Base-by-base conservation (phyloP, 345 rosid species). In the Eucalyptus lansdowneana region DNA sequence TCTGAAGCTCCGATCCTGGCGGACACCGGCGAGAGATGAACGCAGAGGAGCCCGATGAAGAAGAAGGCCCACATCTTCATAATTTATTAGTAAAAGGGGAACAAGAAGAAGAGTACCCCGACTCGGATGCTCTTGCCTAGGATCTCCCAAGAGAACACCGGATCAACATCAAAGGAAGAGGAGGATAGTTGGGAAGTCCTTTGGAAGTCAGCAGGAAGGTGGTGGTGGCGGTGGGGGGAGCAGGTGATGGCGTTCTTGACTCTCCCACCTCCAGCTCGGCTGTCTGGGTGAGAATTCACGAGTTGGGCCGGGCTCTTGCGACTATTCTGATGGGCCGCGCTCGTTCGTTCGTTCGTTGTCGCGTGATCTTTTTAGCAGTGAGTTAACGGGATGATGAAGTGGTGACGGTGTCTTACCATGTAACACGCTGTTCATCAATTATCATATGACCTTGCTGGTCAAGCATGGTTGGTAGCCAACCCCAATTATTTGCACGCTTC, bases 31-130 rank as follows among this genome's bases (percentile, higher is more conserved):
- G 91, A 58, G 60, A 92, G 90, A 13, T 89, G 89, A 86, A 92
- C 90, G 92, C 80, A 94, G 54, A 93, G 87, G 87, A 95, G 45
- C 89, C 93, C 95, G 87, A 93, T 86, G 88, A 96, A 91, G 90
- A 90, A 87, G 96, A 90, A 94, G 53, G 93, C 92, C 97, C 91
- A 92, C 87, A 91, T 86, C 94, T 94, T 92, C 97, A 95, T 94
- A 44, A 10, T 13, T 40, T 40, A 76, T 22, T 22, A 76, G 85
- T 22, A 11, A 40, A 76, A 25, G 29, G 27, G 85, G 9, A 27
- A 1, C 69, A 11, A 76, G 8, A 21, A 76, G 85, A 40, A 40
- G 27, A 37, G 40, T 12, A 21, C 29, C 47, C 85, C 85, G 34
- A 62, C 31, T 11, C 27, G 85, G 3, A 76, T 21, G 85, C 7